These are phyloP conservation scores for Backusella liffmaniae DNA, from an alignment of 192 early-diverging fungal species.

Conservation along the genomic window DNA sequence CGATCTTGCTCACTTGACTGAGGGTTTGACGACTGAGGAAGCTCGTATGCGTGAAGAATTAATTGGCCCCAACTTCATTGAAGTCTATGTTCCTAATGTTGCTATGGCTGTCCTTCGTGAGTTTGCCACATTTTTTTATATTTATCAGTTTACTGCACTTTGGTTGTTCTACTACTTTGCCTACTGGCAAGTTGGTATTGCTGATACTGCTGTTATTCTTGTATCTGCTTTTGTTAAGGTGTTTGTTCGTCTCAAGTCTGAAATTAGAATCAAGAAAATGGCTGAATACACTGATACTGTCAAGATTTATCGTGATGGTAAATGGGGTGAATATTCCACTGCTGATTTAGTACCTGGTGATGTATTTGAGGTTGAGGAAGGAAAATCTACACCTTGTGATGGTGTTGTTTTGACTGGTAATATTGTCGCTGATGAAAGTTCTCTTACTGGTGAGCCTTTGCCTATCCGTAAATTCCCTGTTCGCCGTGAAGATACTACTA, in stretches of 20 bases:
- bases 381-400: conserved; percentile 52
- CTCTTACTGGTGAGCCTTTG: conserved; percentile 66
- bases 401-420: conserved; percentile 50
- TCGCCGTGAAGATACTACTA: conserved; percentile 33
- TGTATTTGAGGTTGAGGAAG: conserved; percentile 55
- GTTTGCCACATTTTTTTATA: conserved; percentile 54
- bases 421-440: conserved; percentile 65
- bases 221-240: conserved; percentile 53
- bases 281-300: conserved; percentile 50
- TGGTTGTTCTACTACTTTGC: conserved; percentile 54
- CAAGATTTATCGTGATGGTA: conserved; percentile 53
- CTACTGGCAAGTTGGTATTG: conserved; percentile 57
- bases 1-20: conserved; percentile 30
- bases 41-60: conserved; percentile 57
- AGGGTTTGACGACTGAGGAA: conserved; percentile 56
- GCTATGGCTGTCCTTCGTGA: conserved; percentile 55
- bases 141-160: conserved; percentile 54
- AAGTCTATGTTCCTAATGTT: conserved; percentile 60
- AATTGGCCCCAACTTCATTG: conserved; percentile 68
- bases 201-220: conserved; percentile 53
- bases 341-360: conserved; percentile 70
- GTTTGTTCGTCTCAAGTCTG: conserved; percentile 47
- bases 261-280: conserved; percentile 57
- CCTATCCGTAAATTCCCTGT: conserved; percentile 68
- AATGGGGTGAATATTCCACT: conserved; percentile 51